Conservation (phyloP, 2,329 filamentous ascomycete species). For the Xylariaceae sp. region DNA sequence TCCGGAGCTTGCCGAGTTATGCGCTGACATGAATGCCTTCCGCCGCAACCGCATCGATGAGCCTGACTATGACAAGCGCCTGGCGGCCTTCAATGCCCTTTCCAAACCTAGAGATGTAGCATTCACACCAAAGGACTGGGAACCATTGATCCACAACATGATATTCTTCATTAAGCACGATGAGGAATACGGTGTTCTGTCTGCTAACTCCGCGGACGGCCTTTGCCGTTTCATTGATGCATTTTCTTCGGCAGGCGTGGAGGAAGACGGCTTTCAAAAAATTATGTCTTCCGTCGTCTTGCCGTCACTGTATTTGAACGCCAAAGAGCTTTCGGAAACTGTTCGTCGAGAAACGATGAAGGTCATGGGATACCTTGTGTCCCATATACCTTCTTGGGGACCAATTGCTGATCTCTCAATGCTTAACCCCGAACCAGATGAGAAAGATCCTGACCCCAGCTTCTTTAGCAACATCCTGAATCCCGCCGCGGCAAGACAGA, state of each 20-base stretch:
- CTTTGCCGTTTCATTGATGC: slow-evolving; percentile 73
- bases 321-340: slow-evolving; percentile 73
- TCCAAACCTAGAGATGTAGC: slow-evolving; percentile 54
- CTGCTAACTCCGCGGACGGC: slow-evolving; percentile 72
- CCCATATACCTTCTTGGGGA: slow-evolving; percentile 62
- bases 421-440: slow-evolving; percentile 57
- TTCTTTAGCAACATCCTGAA: slow-evolving; percentile 94
- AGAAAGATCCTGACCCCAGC: slow-evolving; percentile 59
- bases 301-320: slow-evolving; percentile 69
- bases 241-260: slow-evolving; percentile 39
- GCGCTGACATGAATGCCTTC: slow-evolving; percentile 75
- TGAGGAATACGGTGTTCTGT: slow-evolving; percentile 80
- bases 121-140: slow-evolving; percentile 72
- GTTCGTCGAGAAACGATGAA: slow-evolving; percentile 77
- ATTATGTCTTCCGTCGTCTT: slow-evolving; percentile 63
- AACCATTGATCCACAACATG: slow-evolving; percentile 82
- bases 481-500: slow-evolving; percentile 78
- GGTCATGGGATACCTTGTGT: slow-evolving; percentile 73
- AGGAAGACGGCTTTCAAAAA: slow-evolving; percentile 46
- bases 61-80: slow-evolving; percentile 78
- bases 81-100: slow-evolving; percentile 69
- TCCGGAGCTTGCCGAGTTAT: slow-evolving; percentile 61
- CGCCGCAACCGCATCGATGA: slow-evolving; percentile 69
- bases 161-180: slow-evolving; percentile 80
- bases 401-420: slow-evolving; percentile 68